Base-by-base conservation (phyloP, 495 filamentous ascomycete species). In the Penicillium cataractarum region DNA sequence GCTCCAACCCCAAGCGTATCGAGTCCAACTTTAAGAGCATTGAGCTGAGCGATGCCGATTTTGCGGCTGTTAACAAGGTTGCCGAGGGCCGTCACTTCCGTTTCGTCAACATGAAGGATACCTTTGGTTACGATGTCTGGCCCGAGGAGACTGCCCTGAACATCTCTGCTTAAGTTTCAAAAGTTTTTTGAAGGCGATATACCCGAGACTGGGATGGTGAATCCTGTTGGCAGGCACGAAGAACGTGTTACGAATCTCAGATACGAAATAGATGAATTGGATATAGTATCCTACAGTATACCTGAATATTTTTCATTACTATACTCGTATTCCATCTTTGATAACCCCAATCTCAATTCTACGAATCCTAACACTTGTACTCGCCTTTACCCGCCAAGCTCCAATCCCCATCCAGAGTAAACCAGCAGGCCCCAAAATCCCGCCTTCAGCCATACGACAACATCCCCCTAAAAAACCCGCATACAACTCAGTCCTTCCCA, bases 101-200 rank as follows among this genome's bases (percentile, higher is more conserved):
- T 58, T 92, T 92, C 71, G 88, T 92, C 42, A 91, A 92, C 75
- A 92, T 92, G 89, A 92, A 90, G 79, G 87, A 92, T 57, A 84
- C 82, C 55, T 86, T 87, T 68, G 85, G 81, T 15, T 86, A 83
- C 64, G 74, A 80, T 49, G 74, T 80, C 31, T 82, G 79, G 79
- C 77, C 78, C 27, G 74, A 80, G 69, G 79, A 82, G 77, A 74
- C 76, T 37, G 76, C 74, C 37, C 72, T 71, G 69, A 66, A 77
- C 53, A 49, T 77, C 42, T 80, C 76, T 56, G 73, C 72, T 55
- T 79, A 71, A 65, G 64, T 64, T 13, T 52, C 29, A 32, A 37
- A 55, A 44, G 46, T 49, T 63, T 53, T 29, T 46, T 35, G 24
- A 56, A 60, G 53, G 63, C 24, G 46, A 50, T 50, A 70, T 65